Evolutionary conservation across 2,329 filamentous ascomycete genomes (phyloP), one percentile per base, ranked within the genome.

Genomic region (Cercospora brassicicola): DNA sequence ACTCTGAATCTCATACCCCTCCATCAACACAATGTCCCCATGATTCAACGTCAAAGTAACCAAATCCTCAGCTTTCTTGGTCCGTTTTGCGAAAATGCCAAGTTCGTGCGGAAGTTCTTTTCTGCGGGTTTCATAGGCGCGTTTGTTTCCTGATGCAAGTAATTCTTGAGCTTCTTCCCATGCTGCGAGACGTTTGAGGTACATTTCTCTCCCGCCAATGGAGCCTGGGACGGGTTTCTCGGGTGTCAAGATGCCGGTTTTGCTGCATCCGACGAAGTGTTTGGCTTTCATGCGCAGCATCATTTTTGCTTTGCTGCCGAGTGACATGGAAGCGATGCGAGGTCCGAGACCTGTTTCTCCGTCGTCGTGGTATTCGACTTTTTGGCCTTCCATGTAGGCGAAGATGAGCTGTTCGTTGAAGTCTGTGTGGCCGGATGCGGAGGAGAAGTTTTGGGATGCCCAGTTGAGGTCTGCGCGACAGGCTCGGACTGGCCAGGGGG

Each of bases 291-390:
- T 82, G 1, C 86, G 81, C 71, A 90, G 83, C 2, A 77, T 77
- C 88, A 91, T 91, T 0, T 79, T 79, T 0, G 88, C 85, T 0
- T 85, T 83, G 0, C 83, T 84, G 1, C 89, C 89, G 0, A 90
- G 80, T 1, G 87, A 88, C 6, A 89, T 78, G 0, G 88, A 89
- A 0, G 87, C 87, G 6, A 91, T 87, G 0, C 85, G 88, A 0
- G 87, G 86, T 0, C 88, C 88, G 0, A 91, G 80, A 3, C 87
- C 86, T 9, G 78, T 79, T 73, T 91, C 89, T 4, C 89, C 89
- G 71, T 91, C 89, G 66, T 91, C 88, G 67, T 91, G 89, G 71
- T 85, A 89, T 81, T 88, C 82, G 63, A 91, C 90, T 30, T 82
- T 82, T 59, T 88, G 85, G 0, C 82, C 78, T 72, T 89, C 82